phyloP scores from a whole-genome alignment of 495 filamentous ascomycete genomes.

The Neurospora sp. region DNA sequence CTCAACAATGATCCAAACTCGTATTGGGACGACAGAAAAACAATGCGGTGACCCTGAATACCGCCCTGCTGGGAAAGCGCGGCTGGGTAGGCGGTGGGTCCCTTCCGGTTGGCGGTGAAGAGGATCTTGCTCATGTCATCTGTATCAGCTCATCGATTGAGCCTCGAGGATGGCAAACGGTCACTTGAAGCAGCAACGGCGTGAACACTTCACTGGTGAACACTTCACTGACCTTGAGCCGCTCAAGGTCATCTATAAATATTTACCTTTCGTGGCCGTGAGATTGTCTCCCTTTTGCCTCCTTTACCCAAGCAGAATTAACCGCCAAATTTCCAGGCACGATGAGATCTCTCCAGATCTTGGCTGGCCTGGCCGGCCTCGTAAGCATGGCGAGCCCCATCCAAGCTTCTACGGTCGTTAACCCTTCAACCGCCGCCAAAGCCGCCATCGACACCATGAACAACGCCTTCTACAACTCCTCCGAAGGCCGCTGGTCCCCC shows the following conservation, averaged over 20 bases:
- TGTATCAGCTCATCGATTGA: neutral
- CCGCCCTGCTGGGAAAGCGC: neutral
- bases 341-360: neutral
- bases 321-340: neutral
- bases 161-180: neutral
- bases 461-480: conserved; percentile 19
- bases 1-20: neutral
- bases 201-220: neutral
- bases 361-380: neutral
- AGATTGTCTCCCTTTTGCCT: neutral
- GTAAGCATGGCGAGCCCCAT: neutral
- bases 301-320: neutral
- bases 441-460: conserved; percentile 32
- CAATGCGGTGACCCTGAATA: neutral
- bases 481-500: conserved; percentile 26
- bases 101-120: neutral
- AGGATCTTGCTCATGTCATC: neutral
- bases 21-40: neutral
- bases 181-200: neutral
- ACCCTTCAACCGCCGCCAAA: conserved; percentile 7
- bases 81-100: neutral
- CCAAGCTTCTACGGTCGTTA: neutral
- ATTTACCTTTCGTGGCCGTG: neutral
- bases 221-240: neutral
- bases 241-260: neutral